Evolutionary conservation across 331 rosid genomes (phyloP).

Genomic region (Acacia pycnantha): DNA sequence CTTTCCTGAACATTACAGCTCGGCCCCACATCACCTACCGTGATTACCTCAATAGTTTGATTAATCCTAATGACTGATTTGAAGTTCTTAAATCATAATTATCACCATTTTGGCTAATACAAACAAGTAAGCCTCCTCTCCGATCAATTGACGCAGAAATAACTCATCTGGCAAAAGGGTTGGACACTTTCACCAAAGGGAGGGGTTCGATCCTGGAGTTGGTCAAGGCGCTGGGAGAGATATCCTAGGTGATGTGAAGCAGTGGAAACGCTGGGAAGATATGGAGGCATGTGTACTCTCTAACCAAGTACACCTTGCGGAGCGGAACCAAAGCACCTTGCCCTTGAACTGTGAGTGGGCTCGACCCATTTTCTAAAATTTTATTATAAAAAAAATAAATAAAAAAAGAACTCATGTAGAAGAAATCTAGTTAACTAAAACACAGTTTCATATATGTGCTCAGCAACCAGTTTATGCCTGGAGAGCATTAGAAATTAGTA

Average conservation of each 20-base stretch:
- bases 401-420: too few relatives aligned
- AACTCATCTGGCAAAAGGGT: background rate
- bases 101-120: slow-evolving; percentile 8
- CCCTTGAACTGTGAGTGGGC: too few relatives aligned
- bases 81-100: slow-evolving; percentile 19
- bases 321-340: too few relatives aligned
- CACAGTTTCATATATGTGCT: background rate
- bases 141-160: slow-evolving; percentile 14
- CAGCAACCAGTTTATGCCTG: slow-evolving; percentile 45
- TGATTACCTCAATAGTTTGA: slow-evolving; percentile 40
- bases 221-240: too few relatives aligned
- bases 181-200: too few relatives aligned
- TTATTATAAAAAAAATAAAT: too few relatives aligned
- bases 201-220: too few relatives aligned
- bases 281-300: too few relatives aligned
- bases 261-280: too few relatives aligned
- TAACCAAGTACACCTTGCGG: too few relatives aligned
- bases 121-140: background rate
- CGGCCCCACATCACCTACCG: slow-evolving; percentile 69
- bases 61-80: background rate
- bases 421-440: background rate
- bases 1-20: slow-evolving; percentile 40
- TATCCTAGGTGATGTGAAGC: too few relatives aligned
- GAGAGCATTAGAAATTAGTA: slow-evolving; percentile 17
- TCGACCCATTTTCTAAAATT: too few relatives aligned